These are phyloP conservation scores for Toxicodendron radicans DNA, from an alignment of 345 rosid genomes.

Conservation along the genomic window DNA sequence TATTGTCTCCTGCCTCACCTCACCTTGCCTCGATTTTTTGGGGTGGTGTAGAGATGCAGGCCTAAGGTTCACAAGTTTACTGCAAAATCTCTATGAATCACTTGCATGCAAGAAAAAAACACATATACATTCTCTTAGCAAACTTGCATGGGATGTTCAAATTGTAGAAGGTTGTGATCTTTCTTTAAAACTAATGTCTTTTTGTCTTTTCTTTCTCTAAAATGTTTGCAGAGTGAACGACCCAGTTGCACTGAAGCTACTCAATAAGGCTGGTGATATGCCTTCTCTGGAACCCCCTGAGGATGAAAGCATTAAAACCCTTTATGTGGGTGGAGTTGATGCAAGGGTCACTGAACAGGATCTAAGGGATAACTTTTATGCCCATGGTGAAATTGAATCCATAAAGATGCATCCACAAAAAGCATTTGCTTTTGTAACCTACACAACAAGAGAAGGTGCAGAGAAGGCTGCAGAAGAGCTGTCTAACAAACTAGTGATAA, in stretches of 20 bases:
- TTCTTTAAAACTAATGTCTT: neutral
- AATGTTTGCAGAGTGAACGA: conserved; percentile 72
- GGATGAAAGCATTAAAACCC: conserved; percentile 88
- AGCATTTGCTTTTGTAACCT: conserved; percentile 93
- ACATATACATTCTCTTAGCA: neutral
- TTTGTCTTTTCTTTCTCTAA: neutral
- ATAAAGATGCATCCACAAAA: conserved; percentile 81
- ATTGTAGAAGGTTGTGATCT: neutral
- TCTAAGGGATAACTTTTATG: conserved; percentile 82
- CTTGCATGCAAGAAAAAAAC: neutral
- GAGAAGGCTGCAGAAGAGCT: conserved; percentile 96
- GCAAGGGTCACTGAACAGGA: conserved; percentile 85
- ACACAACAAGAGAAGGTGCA: conserved; percentile 93
- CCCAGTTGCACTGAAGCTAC: conserved; percentile 90
- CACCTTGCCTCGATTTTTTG: neutral
- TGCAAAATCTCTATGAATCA: neutral
- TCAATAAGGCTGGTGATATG: conserved; percentile 96
- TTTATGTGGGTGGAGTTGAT: conserved; percentile 89
- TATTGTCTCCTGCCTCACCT: no score
- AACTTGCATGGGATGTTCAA: neutral
- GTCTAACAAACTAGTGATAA: conserved; percentile 77
- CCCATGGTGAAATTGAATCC: conserved; percentile 89
- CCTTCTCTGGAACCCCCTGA: conserved; percentile 89
- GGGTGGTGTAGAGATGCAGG: neutral
- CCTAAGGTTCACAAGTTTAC: neutral